Percentiles rank a stretch among this genome's conserved stretches.
Evolutionary conservation across 78 protist genomes (phyloP).

Genomic region (Paratrimastix pyriformis): DNA sequence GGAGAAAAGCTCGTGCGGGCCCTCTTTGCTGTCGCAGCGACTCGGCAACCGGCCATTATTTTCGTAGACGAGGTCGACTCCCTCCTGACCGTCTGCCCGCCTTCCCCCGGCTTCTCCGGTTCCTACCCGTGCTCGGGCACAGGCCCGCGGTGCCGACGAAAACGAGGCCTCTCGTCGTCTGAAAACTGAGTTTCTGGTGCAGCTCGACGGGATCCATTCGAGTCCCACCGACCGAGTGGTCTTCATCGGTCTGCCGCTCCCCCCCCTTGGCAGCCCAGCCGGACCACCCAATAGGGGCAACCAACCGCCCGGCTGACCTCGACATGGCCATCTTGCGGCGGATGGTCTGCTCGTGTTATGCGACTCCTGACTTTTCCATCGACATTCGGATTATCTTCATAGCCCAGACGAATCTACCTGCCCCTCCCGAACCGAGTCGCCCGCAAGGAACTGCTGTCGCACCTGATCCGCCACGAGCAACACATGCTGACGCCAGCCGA

Average conservation of each 20-base stretch:
- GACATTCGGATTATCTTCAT: too few relatives aligned
- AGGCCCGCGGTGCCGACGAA: constrained; percentile 54
- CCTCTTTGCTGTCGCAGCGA: constrained; percentile 71
- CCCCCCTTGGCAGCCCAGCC: background rate
- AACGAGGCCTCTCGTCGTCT: constrained; percentile 57
- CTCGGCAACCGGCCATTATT: constrained; percentile 53
- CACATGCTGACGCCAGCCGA: constrained; percentile 19
- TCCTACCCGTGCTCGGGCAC: too few relatives aligned
- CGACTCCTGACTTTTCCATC: too few relatives aligned
- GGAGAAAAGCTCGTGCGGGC: constrained; percentile 78
- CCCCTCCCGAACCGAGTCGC: constrained; percentile 65
- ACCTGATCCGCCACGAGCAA: background rate
- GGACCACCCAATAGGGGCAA: too few relatives aligned
- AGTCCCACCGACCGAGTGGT: constrained; percentile 12
- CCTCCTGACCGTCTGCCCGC: too few relatives aligned
- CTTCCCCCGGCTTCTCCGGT: too few relatives aligned
- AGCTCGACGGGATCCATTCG: constrained; percentile 58
- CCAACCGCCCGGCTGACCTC: constrained; percentile 80
- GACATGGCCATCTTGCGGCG: constrained; percentile 84
- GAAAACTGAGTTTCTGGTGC: constrained; percentile 82
- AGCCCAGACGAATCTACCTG: constrained; percentile 60
- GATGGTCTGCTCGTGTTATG: too few relatives aligned
- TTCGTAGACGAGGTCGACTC: constrained; percentile 89
- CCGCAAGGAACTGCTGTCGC: constrained; percentile 29
- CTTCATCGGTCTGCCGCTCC: background rate